Evolutionary conservation across 2,329 filamentous ascomycete species (phyloP).

Genomic region (Rhytidhysteron rufulum): DNA sequence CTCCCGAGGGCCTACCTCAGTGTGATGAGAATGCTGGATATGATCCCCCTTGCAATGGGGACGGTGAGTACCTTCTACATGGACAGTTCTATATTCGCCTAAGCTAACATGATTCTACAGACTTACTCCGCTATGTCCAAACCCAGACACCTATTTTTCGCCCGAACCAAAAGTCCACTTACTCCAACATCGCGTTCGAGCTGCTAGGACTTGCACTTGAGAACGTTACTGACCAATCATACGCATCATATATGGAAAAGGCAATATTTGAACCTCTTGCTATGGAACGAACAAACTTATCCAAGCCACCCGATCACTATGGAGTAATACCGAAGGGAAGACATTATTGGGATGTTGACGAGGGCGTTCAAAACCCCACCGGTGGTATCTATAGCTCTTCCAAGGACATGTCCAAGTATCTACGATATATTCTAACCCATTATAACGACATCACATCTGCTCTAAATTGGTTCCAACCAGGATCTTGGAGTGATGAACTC

Average conservation of each 20-base stretch:
- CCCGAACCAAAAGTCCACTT: conserved; percentile 41
- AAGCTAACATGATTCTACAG: conserved; percentile 8
- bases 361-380: conserved; percentile 41
- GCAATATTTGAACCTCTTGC: conserved; percentile 37
- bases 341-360: conserved; percentile 40
- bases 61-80: too few species aligned
- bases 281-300: conserved; percentile 27
- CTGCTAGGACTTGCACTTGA: conserved; percentile 40
- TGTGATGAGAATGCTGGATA: conserved; percentile 35
- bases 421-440: conserved; percentile 41
- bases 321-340: conserved; percentile 36
- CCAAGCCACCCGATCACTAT: conserved; percentile 26
- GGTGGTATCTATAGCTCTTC: conserved; percentile 43
- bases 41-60: conserved; percentile 22
- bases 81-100: too few species aligned
- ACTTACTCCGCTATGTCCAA: conserved; percentile 31
- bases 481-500: conserved; percentile 32
- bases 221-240: conserved; percentile 33
- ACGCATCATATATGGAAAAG: conserved; percentile 35
- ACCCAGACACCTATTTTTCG: conserved; percentile 35
- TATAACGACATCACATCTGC: conserved; percentile 40
- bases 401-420: conserved; percentile 40
- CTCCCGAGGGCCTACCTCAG: conserved; percentile 23
- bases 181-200: conserved; percentile 40
- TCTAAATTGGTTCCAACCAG: conserved; percentile 43